Base-by-base conservation (phyloP, 768 basidiomycete species). In the Aureoboletus auriporus region DNA sequence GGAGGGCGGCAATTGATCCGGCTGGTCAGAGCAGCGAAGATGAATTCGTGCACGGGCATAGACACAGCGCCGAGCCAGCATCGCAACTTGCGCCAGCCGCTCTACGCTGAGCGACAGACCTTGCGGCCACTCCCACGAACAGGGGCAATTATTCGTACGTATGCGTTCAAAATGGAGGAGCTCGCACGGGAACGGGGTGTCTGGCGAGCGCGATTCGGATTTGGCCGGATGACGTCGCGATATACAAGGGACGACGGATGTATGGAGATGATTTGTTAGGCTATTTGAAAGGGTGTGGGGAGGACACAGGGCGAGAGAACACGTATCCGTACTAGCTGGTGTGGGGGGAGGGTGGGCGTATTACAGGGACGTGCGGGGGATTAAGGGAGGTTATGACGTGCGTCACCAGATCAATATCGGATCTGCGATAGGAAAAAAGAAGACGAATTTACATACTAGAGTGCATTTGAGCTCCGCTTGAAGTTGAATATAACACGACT, bases 101-200 rank as follows among this genome's bases (percentile, higher is more conserved):
- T 6, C 64, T 87, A 16, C 75, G 77, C 74, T 23, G 86, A 87
- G 60, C 70, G 86, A 20, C 85, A 87, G 68, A 82, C 80, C 29
- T 66, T 88, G 49, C 71, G 84, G 35, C 71, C 86, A 27, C 73
- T 89, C 44, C 80, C 80, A 10, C 68, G 72, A 4, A 79, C 78
- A 36, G 84, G 86, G 10, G 83, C 77, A 2, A 73, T 87, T 33
- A 83, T 87, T 57, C 73, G 85, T 34, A 82, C 81, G 41, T 86
- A 86, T 66, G 44, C 82, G 46, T 75, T 75, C 36, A 77, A 77
- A 17, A 62, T 86, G 31, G 73, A 70, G 20, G 74, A 76, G 34
- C 63, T 88, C 1, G 69, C 57, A 12, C 57, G 66, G 44, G 87
- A 87, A 61, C 68, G 68, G 8, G 84, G 80, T 0, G 77, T 84